Percentiles rank a stretch among this genome's conserved stretches.
Evolutionary conservation across 495 filamentous ascomycete genomes (phyloP).

Genomic region (Daldinia childiae): DNA sequence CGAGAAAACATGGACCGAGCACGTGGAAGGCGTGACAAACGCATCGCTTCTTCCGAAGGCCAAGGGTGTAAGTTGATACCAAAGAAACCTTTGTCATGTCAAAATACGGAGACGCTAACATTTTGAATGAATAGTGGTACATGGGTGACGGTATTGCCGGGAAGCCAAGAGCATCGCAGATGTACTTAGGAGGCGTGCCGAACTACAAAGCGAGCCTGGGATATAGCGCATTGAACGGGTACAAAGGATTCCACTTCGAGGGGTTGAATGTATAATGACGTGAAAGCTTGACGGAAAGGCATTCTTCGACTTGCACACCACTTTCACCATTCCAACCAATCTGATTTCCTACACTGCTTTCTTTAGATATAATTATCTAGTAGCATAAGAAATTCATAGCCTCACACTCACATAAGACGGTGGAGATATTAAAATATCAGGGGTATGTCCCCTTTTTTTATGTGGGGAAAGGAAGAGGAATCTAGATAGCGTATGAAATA

Average conservation of each 20-base stretch:
- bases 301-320: not conserved
- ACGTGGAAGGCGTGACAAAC: slow-evolving; percentile 20
- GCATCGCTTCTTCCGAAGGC: slow-evolving; percentile 44
- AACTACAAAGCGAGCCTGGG: slow-evolving; percentile 35
- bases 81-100: slow-evolving; percentile 14
- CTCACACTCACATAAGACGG: not conserved
- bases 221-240: slow-evolving; percentile 35
- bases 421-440: not conserved
- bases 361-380: not conserved
- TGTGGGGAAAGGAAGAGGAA: not conserved
- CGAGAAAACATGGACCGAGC: slow-evolving; percentile 28
- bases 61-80: slow-evolving; percentile 30
- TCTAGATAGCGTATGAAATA: not conserved
- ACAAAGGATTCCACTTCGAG: slow-evolving; percentile 34
- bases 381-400: not conserved
- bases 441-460: not conserved
- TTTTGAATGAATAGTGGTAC: slow-evolving; percentile 54
- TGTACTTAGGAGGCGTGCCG: slow-evolving; percentile 54
- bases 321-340: not conserved
- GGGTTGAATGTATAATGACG: slow-evolving; percentile 21
- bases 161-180: slow-evolving; percentile 52
- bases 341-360: not conserved
- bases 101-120: slow-evolving; percentile 47
- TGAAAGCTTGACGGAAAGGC: not conserved
- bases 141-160: slow-evolving; percentile 59